A percentile compares a stretch with the other conserved stretches of the same genome.
Conservation (phyloP, 2,329 filamentous ascomycete species). For the Pestalotiopsis sp. region DNA sequence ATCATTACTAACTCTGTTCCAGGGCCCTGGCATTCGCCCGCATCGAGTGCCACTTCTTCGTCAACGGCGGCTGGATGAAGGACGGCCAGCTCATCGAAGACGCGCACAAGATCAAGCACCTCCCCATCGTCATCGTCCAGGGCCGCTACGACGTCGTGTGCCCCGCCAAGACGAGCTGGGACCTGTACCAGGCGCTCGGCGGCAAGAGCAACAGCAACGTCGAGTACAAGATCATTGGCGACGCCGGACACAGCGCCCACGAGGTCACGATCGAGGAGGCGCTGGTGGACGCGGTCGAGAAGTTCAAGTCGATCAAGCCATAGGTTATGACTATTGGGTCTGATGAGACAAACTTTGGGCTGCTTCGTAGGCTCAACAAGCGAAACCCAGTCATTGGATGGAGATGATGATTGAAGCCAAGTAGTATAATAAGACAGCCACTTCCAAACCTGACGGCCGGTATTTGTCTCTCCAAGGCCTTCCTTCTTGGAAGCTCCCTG, state of each 20-base stretch:
- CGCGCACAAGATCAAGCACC: constrained; percentile 29
- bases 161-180: constrained; percentile 44
- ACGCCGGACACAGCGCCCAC: constrained; percentile 31
- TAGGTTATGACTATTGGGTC: background rate
- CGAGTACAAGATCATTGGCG: constrained; percentile 27
- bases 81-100: constrained; percentile 40
- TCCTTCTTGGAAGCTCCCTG: constrained; percentile 67
- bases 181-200: constrained; percentile 41
- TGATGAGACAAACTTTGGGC: background rate
- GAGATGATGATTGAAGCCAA: too few relatives aligned
- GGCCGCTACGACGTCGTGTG: constrained; percentile 50
- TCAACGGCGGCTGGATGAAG: constrained; percentile 42
- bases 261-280: constrained; percentile 27
- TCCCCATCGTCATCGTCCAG: constrained; percentile 41
- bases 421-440: too few relatives aligned
- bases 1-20: constrained; percentile 15
- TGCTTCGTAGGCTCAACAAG: too few relatives aligned
- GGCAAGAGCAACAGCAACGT: constrained; percentile 27
- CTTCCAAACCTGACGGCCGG: too few relatives aligned
- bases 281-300: constrained; percentile 30
- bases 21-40: constrained; percentile 38
- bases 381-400: too few relatives aligned
- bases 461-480: constrained; percentile 36
- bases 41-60: constrained; percentile 46
- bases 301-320: constrained; percentile 27